These are phyloP conservation scores for California macrophylla DNA, from an alignment of 441 rosid species.

Conservation along the genomic window DNA sequence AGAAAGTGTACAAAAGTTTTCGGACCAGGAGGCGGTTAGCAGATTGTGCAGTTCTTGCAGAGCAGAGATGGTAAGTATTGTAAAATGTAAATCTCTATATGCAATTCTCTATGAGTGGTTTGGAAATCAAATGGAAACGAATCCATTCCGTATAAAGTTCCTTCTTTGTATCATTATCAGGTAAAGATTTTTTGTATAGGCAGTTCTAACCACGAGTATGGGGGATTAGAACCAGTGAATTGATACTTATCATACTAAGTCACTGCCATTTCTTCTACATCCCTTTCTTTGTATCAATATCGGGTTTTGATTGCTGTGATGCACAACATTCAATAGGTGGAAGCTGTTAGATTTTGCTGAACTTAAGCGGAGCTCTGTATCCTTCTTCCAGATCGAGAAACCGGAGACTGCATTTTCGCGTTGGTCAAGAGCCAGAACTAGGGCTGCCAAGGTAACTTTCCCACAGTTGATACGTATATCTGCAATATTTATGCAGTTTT, in stretches of 20 bases:
- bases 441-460: constrained; percentile 63
- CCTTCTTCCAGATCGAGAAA: constrained; percentile 81
- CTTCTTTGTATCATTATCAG: neutral
- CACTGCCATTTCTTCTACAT: neutral
- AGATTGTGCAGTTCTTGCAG: constrained; percentile 81
- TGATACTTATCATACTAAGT: too few relatives aligned
- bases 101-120: neutral
- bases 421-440: constrained; percentile 92
- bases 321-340: constrained; percentile 49
- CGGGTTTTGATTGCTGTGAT: constrained; percentile 2
- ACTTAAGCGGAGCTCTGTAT: constrained; percentile 78
- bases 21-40: constrained; percentile 88
- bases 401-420: constrained; percentile 87
- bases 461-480: neutral
- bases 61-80: constrained; percentile 72
- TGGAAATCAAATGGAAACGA: neutral
- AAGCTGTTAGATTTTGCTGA: constrained; percentile 88
- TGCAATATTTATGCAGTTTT: neutral
- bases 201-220: neutral
- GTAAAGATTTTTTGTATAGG: neutral
- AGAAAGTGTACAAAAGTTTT: constrained; percentile 85
- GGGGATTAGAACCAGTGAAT: too few relatives aligned
- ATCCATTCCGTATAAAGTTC: neutral
- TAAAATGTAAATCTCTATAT: neutral
- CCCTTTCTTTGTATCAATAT: constrained; percentile 4